Evolutionary conservation across 192 early-diverging fungal species (phyloP).

Genomic region (Umbelopsis vinacea): DNA sequence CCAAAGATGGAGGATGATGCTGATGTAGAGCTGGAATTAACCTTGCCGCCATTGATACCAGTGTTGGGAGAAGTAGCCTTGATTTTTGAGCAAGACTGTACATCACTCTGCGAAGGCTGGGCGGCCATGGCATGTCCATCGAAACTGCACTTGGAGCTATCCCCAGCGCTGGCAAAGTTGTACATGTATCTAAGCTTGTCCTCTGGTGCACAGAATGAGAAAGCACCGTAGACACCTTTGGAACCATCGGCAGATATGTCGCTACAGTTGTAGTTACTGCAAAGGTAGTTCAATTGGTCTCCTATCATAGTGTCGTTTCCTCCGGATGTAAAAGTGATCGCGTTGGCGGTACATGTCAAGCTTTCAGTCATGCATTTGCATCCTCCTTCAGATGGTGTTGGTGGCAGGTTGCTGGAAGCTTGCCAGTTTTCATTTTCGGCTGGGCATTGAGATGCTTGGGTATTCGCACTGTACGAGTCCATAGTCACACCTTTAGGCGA

Average conservation of each 20-base stretch:
- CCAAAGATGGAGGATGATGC: background rate
- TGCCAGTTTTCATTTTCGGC: constrained; percentile 53
- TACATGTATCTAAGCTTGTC: constrained; percentile 57
- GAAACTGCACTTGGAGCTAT: background rate
- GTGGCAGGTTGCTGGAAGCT: constrained; percentile 58
- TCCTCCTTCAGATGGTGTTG: constrained; percentile 62
- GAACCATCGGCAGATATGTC: constrained; percentile 51
- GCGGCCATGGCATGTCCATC: background rate
- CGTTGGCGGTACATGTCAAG: constrained; percentile 53
- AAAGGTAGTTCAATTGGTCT: constrained; percentile 47
- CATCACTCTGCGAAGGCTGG: background rate
- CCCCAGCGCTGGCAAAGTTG: constrained; percentile 21
- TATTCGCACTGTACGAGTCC: constrained; percentile 51
- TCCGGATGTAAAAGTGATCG: constrained; percentile 33
- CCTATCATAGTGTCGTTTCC: constrained; percentile 39
- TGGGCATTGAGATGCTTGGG: constrained; percentile 50
- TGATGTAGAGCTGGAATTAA: background rate
- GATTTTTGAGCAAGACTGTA: constrained; percentile 16
- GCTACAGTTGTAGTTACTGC: constrained; percentile 47
- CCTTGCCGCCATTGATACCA: background rate
- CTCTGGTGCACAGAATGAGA: constrained; percentile 48
- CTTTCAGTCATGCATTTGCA: constrained; percentile 71
- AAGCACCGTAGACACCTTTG: constrained; percentile 49
- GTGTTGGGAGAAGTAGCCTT: constrained; percentile 3
- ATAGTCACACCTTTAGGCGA: constrained; percentile 63